phyloP scores from a whole-genome alignment of 2,329 filamentous ascomycete genomes.

The Dothideomycetidae sp. region DNA sequence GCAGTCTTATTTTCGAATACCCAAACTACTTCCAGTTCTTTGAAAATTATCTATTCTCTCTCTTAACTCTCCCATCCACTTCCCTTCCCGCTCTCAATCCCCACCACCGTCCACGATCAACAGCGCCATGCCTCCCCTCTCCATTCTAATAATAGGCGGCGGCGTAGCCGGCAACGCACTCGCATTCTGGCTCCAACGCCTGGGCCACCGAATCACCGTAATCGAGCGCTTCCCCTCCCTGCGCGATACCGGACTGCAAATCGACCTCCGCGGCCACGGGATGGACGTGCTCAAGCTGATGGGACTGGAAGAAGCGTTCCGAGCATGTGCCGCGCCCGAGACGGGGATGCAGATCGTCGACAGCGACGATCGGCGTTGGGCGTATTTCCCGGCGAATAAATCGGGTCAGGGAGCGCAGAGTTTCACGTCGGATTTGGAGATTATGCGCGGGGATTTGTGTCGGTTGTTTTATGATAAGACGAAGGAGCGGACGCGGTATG shows the following conservation, averaged over 20 bases:
- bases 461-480: slow-evolving; percentile 23
- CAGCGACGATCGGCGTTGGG: slow-evolving; percentile 12
- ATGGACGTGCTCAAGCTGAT: slow-evolving; percentile 16
- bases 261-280: slow-evolving; percentile 19
- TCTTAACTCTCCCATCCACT: no score
- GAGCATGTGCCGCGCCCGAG: slow-evolving; percentile 12
- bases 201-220: slow-evolving; percentile 14
- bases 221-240: slow-evolving; percentile 12
- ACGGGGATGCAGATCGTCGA: slow-evolving; percentile 18
- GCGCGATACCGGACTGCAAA: slow-evolving; percentile 16
- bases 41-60: no score
- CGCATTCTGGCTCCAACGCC: slow-evolving; percentile 13
- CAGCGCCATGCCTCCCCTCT: no score
- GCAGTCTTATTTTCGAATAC: no score
- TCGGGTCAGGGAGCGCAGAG: not conserved
- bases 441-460: slow-evolving; percentile 38
- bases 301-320: slow-evolving; percentile 16
- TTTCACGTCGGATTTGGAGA: slow-evolving; percentile 36
- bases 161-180: slow-evolving; percentile 16
- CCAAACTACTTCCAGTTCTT: no score
- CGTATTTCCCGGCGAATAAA: slow-evolving; percentile 13
- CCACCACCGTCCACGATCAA: no score
- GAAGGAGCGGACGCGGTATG: no score
- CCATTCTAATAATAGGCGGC: slow-evolving; percentile 15
- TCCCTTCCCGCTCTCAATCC: no score